phyloP scores from a whole-genome alignment of 345 rosid genomes.

The Eutrema heterophyllum region DNA sequence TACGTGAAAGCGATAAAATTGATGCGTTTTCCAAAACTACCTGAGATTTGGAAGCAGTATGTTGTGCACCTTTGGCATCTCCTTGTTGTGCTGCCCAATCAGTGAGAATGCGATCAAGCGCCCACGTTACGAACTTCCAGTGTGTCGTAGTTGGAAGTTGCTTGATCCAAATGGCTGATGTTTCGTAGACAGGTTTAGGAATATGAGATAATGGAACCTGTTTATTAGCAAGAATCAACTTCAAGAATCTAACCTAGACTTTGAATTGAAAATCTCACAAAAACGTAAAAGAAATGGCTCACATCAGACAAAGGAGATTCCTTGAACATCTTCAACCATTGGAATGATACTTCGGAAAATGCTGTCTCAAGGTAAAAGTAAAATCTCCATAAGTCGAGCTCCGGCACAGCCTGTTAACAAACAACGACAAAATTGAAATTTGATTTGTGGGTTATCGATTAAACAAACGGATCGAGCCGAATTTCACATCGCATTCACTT shows the following conservation, averaged over 20 bases:
- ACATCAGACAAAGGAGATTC: constrained; percentile 42
- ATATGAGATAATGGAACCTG: constrained; percentile 56
- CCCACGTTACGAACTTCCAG: constrained; percentile 43
- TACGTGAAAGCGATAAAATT: not conserved
- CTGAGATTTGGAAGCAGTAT: too few relatives aligned
- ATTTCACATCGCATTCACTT: not conserved
- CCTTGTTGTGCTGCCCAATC: too few relatives aligned
- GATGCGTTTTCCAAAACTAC: too few relatives aligned
- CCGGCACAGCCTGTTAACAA: constrained; percentile 36
- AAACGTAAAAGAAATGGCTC: not conserved
- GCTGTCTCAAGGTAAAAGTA: constrained; percentile 46
- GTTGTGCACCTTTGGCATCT: too few relatives aligned
- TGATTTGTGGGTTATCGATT: too few relatives aligned
- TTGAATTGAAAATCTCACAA: not conserved
- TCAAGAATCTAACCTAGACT: not conserved
- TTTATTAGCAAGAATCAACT: not conserved
- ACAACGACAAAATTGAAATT: not conserved
- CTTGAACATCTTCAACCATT: constrained; percentile 48
- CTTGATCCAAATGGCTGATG: constrained; percentile 54
- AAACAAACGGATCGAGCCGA: not conserved
- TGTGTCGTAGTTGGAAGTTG: constrained; percentile 42
- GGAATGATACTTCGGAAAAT: constrained; percentile 39
- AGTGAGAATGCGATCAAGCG: not conserved
- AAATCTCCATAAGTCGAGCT: constrained; percentile 43
- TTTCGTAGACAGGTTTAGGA: constrained; percentile 45